These are phyloP conservation scores for Puccinia horiana DNA, from an alignment of 1,284 basidiomycete genomes.

Conservation along the genomic window DNA sequence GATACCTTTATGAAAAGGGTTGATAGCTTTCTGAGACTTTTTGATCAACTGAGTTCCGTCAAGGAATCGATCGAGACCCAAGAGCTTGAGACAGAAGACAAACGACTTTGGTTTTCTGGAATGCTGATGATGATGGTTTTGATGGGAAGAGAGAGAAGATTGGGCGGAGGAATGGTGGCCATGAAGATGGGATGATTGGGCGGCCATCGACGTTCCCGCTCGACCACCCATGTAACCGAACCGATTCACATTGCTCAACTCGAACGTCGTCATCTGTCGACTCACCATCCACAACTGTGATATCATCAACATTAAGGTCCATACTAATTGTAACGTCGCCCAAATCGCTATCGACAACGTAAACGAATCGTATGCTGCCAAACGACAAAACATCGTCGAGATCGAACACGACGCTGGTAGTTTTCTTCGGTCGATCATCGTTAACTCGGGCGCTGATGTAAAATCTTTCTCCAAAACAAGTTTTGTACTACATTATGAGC, in stretches of 20 bases:
- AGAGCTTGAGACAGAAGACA: conserved; percentile 78
- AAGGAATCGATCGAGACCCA: conserved; percentile 91
- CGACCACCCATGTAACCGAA: conserved; percentile 93
- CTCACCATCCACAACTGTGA: conserved; percentile 89
- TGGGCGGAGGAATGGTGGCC: conserved; percentile 27
- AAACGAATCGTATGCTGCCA: conserved; percentile 70
- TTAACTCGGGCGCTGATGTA: conserved; percentile 59
- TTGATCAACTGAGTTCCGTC: conserved; percentile 78
- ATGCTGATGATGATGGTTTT: neutral
- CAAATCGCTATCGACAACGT: conserved; percentile 77
- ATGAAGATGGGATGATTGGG: conserved; percentile 43
- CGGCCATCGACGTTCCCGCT: conserved; percentile 33
- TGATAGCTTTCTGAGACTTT: conserved; percentile 67
- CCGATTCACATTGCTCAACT: conserved; percentile 89
- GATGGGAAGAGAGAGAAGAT: conserved; percentile 23
- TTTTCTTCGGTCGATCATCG: conserved; percentile 62
- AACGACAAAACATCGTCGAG: conserved; percentile 68
- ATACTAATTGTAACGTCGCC: conserved; percentile 85
- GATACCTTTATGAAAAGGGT: conserved; percentile 88
- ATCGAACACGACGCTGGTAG: conserved; percentile 68
- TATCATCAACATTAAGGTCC: conserved; percentile 83
- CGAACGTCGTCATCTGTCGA: conserved; percentile 92
- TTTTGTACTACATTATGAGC: too few relatives aligned
- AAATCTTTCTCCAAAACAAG: conserved; percentile 59
- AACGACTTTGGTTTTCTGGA: conserved; percentile 13